Conservation (phyloP, 805 yeast genomes). For the Kluyveromyces aestuarii region DNA sequence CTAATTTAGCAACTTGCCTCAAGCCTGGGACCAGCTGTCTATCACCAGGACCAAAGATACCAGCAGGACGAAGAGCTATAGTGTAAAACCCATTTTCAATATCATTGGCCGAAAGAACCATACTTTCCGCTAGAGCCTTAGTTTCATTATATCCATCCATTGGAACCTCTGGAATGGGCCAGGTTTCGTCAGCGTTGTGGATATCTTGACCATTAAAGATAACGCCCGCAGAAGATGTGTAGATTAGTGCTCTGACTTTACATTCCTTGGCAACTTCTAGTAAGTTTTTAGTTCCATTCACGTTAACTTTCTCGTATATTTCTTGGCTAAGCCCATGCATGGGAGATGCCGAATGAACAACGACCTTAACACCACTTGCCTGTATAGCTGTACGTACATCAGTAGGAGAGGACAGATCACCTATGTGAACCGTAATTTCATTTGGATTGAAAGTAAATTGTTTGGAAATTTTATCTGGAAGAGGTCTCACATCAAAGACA, state of each 20-base stretch:
- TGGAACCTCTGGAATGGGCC: slow-evolving; percentile 86
- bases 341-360: slow-evolving; percentile 96
- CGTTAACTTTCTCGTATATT: slow-evolving; percentile 82
- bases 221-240: slow-evolving; percentile 97
- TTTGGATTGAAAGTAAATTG: slow-evolving; percentile 65
- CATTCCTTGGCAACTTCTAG: slow-evolving; percentile 50
- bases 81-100: slow-evolving; percentile 52
- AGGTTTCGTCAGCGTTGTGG: slow-evolving; percentile 83
- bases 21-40: slow-evolving; percentile 93
- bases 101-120: slow-evolving; percentile 68
- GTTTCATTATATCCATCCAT: slow-evolving; percentile 98
- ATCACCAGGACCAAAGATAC: slow-evolving; percentile 98
- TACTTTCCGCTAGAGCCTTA: slow-evolving; percentile 81
- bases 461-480: slow-evolving; percentile 62
- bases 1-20: slow-evolving; percentile 68
- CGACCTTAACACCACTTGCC: slow-evolving; percentile 52
- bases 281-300: slow-evolving; percentile 75
- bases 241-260: slow-evolving; percentile 59
- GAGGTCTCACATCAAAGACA: slow-evolving; percentile 85
- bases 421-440: slow-evolving; percentile 55
- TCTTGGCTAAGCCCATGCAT: slow-evolving; percentile 80
- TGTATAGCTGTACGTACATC: slow-evolving; percentile 61
- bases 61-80: slow-evolving; percentile 91
- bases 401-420: slow-evolving; percentile 70
- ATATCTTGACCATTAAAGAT: slow-evolving; percentile 92